These are phyloP conservation scores for Bassia scoparia DNA, from an alignment of 148 eudicot genomes.

Conservation along the genomic window DNA sequence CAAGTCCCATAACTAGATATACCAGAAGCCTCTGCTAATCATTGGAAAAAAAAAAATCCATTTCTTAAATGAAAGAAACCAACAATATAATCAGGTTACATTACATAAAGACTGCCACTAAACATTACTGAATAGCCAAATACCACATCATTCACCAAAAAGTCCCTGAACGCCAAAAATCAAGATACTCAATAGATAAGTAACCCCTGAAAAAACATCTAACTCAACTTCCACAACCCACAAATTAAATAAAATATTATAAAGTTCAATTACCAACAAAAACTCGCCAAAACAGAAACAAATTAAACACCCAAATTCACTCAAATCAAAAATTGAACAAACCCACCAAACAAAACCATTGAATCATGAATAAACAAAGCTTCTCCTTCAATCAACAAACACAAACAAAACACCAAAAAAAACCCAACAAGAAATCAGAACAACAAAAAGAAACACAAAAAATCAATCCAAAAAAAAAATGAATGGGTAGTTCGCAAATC, in stretches of 20 bases:
- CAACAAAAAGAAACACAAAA: neutral
- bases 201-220: neutral
- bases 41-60: neutral
- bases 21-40: constrained; percentile 41
- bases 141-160: neutral
- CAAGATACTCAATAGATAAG: neutral
- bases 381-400: neutral
- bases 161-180: neutral
- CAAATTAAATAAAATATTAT: neutral
- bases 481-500: constrained; percentile 4
- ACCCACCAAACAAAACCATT: constrained; percentile 5
- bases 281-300: neutral
- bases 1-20: constrained; percentile 58
- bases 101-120: neutral
- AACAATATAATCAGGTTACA: neutral
- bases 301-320: neutral
- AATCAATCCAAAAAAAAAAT: neutral
- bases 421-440: constrained; percentile 4
- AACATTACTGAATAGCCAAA: neutral
- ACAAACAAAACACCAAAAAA: constrained; percentile 14
- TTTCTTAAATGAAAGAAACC: neutral
- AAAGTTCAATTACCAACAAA: neutral
- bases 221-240: too few species aligned
- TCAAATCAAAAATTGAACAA: constrained; percentile 14
- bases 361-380: neutral